Evolutionary conservation across 441 rosid species (phyloP).

Genomic region (Arabidopsis hybrid): DNA sequence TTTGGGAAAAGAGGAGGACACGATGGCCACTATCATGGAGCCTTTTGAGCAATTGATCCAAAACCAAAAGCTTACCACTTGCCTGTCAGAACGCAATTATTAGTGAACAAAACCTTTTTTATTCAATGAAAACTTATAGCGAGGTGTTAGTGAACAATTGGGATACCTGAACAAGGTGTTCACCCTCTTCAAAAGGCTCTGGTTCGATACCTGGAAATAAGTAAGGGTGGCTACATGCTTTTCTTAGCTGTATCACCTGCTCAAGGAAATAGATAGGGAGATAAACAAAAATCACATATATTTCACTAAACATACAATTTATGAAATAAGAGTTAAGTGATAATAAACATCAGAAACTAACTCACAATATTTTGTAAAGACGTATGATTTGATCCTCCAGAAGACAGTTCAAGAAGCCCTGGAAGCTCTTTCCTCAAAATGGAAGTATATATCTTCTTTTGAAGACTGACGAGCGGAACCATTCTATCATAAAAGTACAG

Average conservation of each 20-base stretch:
- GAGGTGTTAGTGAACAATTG: conserved; percentile 19
- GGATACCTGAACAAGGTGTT: conserved; percentile 87
- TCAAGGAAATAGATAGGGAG: conserved; percentile 29
- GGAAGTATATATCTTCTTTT: conserved; percentile 80
- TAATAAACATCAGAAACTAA: conserved; percentile 18
- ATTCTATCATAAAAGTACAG: conserved; percentile 55
- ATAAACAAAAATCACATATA: not conserved
- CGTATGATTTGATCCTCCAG: conserved; percentile 65
- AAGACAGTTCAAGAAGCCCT: conserved; percentile 75
- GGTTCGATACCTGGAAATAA: conserved; percentile 96
- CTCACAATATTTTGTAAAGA: conserved; percentile 88
- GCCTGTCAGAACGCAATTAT: conserved; percentile 56
- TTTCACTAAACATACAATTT: not conserved
- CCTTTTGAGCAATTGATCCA: conserved; percentile 74
- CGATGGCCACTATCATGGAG: conserved; percentile 75
- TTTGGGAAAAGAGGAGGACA: conserved; percentile 92
- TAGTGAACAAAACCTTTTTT: conserved; percentile 5
- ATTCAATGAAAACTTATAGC: conserved; percentile 2
- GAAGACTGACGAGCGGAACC: conserved; percentile 79
- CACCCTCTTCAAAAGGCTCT: conserved; percentile 94
- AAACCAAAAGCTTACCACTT: conserved; percentile 82
- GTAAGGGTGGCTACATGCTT: conserved; percentile 97
- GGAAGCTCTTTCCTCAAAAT: conserved; percentile 92
- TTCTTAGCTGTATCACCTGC: conserved; percentile 86
- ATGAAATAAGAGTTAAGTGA: conserved; percentile 1